Conservation (phyloP, 371 early-diverging fungal genomes). For the Lichtheimia hyalospora region DNA sequence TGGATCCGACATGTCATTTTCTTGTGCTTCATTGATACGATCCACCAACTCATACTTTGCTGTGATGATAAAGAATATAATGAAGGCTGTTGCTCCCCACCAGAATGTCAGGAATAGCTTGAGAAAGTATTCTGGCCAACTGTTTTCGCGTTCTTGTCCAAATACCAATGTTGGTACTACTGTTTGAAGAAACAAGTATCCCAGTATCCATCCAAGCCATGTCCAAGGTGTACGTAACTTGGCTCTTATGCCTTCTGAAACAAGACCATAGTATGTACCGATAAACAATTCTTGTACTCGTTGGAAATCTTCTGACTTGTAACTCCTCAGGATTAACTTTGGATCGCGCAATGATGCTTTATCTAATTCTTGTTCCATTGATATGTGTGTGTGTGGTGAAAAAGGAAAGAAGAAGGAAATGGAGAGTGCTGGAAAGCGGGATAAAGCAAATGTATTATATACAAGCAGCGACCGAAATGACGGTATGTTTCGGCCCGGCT, state of each 20-base stretch:
- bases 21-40: slow-evolving; percentile 32
- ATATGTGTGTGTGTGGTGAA: too few relatives aligned
- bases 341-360: slow-evolving; percentile 9
- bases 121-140: slow-evolving; percentile 13
- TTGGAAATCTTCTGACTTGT: slow-evolving; percentile 29
- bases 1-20: slow-evolving; percentile 43
- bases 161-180: slow-evolving; percentile 20
- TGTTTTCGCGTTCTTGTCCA: slow-evolving; percentile 22
- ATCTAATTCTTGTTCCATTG: not conserved
- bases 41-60: slow-evolving; percentile 38
- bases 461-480: too few relatives aligned
- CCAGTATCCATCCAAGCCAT: slow-evolving; percentile 34
- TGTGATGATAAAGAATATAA: slow-evolving; percentile 29
- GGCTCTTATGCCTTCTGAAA: slow-evolving; percentile 40
- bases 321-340: slow-evolving; percentile 34
- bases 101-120: slow-evolving; percentile 25
- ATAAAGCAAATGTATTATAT: too few relatives aligned
- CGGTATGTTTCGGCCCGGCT: too few relatives aligned
- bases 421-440: too few relatives aligned
- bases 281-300: slow-evolving; percentile 31
- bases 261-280: slow-evolving; percentile 35
- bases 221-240: slow-evolving; percentile 32
- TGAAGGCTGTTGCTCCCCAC: slow-evolving; percentile 32
- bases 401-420: too few relatives aligned
- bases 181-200: slow-evolving; percentile 26